Evolutionary conservation across 2,329 filamentous ascomycete genomes (phyloP), one percentile per base, ranked within the genome.

Genomic region (Arthrobotrys megalospora): DNA sequence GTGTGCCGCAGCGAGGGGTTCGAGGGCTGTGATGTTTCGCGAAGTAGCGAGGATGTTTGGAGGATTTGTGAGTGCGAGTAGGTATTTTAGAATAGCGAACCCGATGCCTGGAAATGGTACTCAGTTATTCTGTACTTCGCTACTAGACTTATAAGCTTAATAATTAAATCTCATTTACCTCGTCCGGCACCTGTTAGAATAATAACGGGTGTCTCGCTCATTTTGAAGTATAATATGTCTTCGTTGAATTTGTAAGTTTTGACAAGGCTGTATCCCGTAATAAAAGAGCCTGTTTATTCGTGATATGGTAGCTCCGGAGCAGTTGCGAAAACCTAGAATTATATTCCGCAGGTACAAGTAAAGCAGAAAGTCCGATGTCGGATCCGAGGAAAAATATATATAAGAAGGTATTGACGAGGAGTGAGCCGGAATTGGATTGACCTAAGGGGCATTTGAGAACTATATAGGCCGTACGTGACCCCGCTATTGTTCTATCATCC

Each of bases 121-220:
- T 48, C 52, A 19, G 58, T 64, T 38, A 28, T 28, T 48, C 28
- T 47, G 14, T 50, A 28, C 38, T 7, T 28, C 36, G 7, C 6
- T 28, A 28, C 24, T 28, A 28, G 24, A 2, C 24, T 28, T 28
- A 28, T 28, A 28, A 28, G 24, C 24, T 5, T 28, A 5, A 5
- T 5, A 28, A 6, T 38, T 19, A 7, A 28, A 43, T 24, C 7
- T 8, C 34, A 63, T 82, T 66, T 84, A 88, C 89, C 90, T 85
- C 89, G 85, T 1, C 89, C 91, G 75, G 90, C 90, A 67, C 90
- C 90, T 0, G 90, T 91, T 32, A 88, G 81, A 38, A 88, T 85
- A 43, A 88, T 84, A 3, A 86, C 85, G 81, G 86, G 87, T 8
- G 47, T 79, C 11, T 69, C 66, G 24, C 36, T 58, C 76, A 78